Conservation (phyloP, 2,329 filamentous ascomycete species). For the Penicillium griseofulvum region DNA sequence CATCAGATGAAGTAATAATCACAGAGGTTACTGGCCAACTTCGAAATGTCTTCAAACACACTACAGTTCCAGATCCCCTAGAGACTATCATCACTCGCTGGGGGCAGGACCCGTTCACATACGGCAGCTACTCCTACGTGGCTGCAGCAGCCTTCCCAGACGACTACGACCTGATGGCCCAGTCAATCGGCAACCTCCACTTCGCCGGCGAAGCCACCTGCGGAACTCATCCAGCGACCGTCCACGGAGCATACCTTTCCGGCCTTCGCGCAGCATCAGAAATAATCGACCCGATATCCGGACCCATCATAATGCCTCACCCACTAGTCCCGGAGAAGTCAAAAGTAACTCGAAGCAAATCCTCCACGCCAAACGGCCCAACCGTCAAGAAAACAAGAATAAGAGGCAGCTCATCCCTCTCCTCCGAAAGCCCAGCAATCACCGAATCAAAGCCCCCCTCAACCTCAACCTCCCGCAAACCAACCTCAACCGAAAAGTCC, state of each 20-base stretch:
- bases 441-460: conserved; percentile 4
- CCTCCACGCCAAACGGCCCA: conserved; percentile 11
- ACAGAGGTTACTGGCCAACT: conserved; percentile 77
- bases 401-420: conserved; percentile 2
- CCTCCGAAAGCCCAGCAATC: conserved; percentile 22
- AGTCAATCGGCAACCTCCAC: conserved; percentile 78
- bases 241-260: conserved; percentile 93
- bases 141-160: conserved; percentile 76
- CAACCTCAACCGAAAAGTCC: conserved; percentile 23
- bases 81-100: conserved; percentile 91
- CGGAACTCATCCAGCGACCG: conserved; percentile 91
- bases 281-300: conserved; percentile 74
- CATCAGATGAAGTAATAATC: conserved; percentile 72
- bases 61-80: conserved; percentile 68
- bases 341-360: conserved; percentile 48
- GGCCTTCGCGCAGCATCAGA: conserved; percentile 87
- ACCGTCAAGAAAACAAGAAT: conserved; percentile 6
- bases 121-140: conserved; percentile 93
- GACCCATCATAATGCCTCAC: conserved; percentile 72
- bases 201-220: conserved; percentile 97
- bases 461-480: conserved; percentile 10
- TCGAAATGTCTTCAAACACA: conserved; percentile 66
- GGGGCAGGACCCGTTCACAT: conserved; percentile 86
- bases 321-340: conserved; percentile 64
- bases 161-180: conserved; percentile 91